Percentiles rank a stretch among this genome's conserved stretches.
Evolutionary conservation across 768 basidiomycete species (phyloP).

Genomic region (Mycena kentingensis): DNA sequence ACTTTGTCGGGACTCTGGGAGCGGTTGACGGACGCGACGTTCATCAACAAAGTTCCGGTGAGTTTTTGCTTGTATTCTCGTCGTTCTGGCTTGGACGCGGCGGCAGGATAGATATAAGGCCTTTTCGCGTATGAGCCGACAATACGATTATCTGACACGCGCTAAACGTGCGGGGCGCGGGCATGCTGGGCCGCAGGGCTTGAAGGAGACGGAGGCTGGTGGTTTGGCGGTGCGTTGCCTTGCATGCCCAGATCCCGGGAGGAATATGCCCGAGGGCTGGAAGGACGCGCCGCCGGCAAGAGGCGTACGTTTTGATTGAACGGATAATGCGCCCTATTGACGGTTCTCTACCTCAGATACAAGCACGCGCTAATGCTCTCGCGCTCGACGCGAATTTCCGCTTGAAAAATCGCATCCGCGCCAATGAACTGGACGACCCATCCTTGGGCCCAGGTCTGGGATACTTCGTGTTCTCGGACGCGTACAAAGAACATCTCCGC

Average conservation of each 20-base stretch:
- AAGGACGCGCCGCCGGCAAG: not conserved
- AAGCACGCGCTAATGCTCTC: slow-evolving; percentile 8
- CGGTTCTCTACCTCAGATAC: too few relatives aligned
- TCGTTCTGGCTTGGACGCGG: not conserved
- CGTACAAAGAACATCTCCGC: slow-evolving; percentile 6
- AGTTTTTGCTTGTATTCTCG: not conserved
- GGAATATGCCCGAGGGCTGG: slow-evolving; percentile 23
- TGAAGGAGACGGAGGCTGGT: not conserved
- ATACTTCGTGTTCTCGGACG: slow-evolving; percentile 12
- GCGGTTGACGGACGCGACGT: not conserved
- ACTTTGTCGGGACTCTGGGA: not conserved
- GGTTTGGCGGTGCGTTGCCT: slow-evolving; percentile 20
- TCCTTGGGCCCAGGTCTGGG: slow-evolving; percentile 12
- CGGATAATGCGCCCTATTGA: not conserved
- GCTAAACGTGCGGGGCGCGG: slow-evolving; percentile 1
- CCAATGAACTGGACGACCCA: slow-evolving; percentile 14
- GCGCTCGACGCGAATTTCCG: slow-evolving; percentile 26
- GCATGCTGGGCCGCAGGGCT: not conserved
- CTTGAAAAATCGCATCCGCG: slow-evolving; percentile 11
- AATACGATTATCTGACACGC: not conserved
- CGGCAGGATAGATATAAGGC: slow-evolving; percentile 11
- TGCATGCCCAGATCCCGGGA: slow-evolving; percentile 18
- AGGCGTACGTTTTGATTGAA: not conserved
- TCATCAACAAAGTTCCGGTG: not conserved
- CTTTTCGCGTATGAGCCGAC: not conserved